These are phyloP conservation scores for Neoboletus magnificus DNA, from an alignment of 768 basidiomycete species.

Conservation along the genomic window DNA sequence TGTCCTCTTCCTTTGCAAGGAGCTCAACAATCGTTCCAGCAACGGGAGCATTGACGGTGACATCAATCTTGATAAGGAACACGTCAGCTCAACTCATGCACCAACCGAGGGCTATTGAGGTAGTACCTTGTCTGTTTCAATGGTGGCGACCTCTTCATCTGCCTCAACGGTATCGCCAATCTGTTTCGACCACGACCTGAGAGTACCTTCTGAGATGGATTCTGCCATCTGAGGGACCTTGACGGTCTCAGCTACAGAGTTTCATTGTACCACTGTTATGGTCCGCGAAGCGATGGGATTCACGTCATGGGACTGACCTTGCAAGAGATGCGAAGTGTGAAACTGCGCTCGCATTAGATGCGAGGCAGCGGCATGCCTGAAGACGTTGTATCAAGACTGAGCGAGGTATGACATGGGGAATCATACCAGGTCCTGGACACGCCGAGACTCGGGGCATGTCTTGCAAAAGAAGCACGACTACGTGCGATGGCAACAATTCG, in stretches of 20 bases:
- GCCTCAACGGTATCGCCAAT: slow-evolving; percentile 86
- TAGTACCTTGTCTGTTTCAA: slow-evolving; percentile 95
- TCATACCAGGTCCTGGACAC: slow-evolving; percentile 50
- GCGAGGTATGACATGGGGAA: not conserved
- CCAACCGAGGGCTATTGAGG: not conserved
- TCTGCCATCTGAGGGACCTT: slow-evolving; percentile 98
- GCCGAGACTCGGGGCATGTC: slow-evolving; percentile 29
- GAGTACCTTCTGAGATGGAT: slow-evolving; percentile 95
- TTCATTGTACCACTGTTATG: slow-evolving; percentile 9
- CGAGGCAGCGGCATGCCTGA: slow-evolving; percentile 45
- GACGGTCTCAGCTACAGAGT: slow-evolving; percentile 70
- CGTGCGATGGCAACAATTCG: slow-evolving; percentile 64
- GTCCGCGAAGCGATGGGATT: not conserved
- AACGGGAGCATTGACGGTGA: slow-evolving; percentile 90
- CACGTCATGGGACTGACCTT: slow-evolving; percentile 48
- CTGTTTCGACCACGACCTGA: slow-evolving; percentile 93
- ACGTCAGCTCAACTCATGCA: not conserved
- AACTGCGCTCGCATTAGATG: slow-evolving; percentile 59
- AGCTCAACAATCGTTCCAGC: slow-evolving; percentile 86
- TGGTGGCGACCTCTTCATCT: slow-evolving; percentile 96
- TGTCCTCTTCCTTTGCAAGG: slow-evolving; percentile 89
- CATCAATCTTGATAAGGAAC: slow-evolving; percentile 71
- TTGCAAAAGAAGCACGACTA: slow-evolving; percentile 48
- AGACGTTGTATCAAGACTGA: not conserved
- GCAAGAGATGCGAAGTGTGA: slow-evolving; percentile 65